Base-by-base conservation (phyloP, 306 rosid genomes). In the Ormosia emarginata region DNA sequence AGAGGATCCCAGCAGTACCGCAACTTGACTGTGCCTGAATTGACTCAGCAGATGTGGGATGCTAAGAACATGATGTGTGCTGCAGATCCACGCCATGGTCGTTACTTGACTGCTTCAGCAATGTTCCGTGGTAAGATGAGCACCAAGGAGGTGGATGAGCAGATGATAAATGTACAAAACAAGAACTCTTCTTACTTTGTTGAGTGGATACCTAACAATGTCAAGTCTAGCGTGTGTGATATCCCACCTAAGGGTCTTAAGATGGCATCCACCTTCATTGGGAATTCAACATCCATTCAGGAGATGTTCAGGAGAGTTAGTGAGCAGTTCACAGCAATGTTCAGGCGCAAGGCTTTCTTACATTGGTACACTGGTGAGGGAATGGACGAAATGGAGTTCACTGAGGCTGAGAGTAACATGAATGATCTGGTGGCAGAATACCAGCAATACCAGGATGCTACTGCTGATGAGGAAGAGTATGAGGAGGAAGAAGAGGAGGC, bases 241-340 rank as follows among this genome's bases (percentile, higher is more conserved):
- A 91, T 93, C 71, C 92, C 97, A 43, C 97, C 97, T 3, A 93
- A 63, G 84, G 97, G 97, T 74, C 91, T 93, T 41, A 79, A 86
- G 75, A 79, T 91, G 95, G 83, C 97, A 6, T 93, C 91, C 30
- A 93, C 97, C 64, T 93, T 93, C 58, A 80, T 91, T 8, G 97
- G 95, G 2, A 93, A 93, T 53, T 93, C 97, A 32, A 93, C 97
- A 9, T 91, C 95, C 1, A 93, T 93, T 73, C 90, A 87, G 82
- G 97, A 93, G 92, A 93, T 93, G 97, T 93, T 93, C 86, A 88
- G 97, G 88, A 90, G 95, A 87, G 97, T 93, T 14, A 93, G 97
- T 4, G 97, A 93, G 90, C 97, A 93, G 89, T 91, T 93, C 90
- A 93, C 97, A 2, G 95, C 97, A 2, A 93, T 93, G 97, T 91